These are phyloP conservation scores for Colletotrichum zoysiae DNA, from an alignment of 2,329 filamentous ascomycete genomes.

Conservation along the genomic window DNA sequence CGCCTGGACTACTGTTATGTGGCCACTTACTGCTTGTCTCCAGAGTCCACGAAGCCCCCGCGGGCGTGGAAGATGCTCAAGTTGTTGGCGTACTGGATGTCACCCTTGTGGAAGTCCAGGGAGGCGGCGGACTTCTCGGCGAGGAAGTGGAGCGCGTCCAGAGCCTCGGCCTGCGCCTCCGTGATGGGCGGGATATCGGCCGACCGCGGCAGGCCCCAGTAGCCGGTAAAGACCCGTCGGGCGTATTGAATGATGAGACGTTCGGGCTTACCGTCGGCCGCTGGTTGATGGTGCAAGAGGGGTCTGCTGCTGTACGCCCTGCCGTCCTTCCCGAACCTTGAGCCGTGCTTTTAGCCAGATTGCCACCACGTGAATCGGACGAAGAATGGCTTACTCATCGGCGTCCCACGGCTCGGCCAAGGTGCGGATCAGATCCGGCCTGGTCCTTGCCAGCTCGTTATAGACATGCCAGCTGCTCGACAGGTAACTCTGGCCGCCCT, in stretches of 20 bases:
- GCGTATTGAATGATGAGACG: conserved; percentile 72
- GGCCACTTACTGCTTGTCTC: conserved; percentile 57
- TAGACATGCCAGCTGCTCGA: conserved; percentile 71
- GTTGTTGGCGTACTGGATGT: conserved; percentile 69
- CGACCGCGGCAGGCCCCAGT: conserved; percentile 65
- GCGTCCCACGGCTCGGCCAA: conserved; percentile 65
- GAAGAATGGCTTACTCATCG: conserved; percentile 51
- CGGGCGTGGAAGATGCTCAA: conserved; percentile 66
- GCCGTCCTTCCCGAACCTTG: conserved; percentile 63
- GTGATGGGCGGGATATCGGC: conserved; percentile 67
- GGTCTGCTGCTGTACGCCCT: conserved; percentile 63
- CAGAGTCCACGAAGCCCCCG: conserved; percentile 60
- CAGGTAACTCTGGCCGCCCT: conserved; percentile 69
- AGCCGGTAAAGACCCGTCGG: conserved; percentile 70
- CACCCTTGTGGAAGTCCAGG: conserved; percentile 62
- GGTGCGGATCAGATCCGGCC: conserved; percentile 71
- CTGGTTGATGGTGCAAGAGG: conserved; percentile 67
- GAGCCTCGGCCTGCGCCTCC: conserved; percentile 65
- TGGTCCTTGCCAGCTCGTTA: conserved; percentile 69
- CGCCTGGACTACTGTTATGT: conserved; percentile 41
- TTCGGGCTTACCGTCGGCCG: conserved; percentile 59
- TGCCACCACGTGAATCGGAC: too few species aligned
- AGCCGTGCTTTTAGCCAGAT: background rate
- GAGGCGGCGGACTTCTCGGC: conserved; percentile 60
- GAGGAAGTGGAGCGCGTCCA: conserved; percentile 64